Evolutionary conservation across 768 basidiomycete species (phyloP), one percentile per base, ranked within the genome.

Genomic region (Naematelia encephala): DNA sequence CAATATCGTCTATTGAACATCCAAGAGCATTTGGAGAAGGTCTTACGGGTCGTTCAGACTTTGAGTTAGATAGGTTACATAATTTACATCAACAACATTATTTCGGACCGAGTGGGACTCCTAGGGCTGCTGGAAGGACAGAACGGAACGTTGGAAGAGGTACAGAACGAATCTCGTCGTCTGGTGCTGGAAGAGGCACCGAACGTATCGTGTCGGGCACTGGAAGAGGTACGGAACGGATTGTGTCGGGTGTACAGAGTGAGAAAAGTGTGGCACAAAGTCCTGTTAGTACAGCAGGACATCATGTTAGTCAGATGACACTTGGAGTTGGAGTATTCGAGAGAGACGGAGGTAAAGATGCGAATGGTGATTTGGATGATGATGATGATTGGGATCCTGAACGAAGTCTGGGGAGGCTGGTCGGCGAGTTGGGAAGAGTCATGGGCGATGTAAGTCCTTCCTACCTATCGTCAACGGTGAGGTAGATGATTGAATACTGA

Each of bases 291-390:
- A 93, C 91, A 0, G 85, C 84, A 8, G 89, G 86, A 1, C 92
- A 96, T 76, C 92, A 96, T 77, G 91, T 90, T 23, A 90, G 87
- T 63, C 90, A 85, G 1, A 80, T 94, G 53, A 94, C 92, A 0
- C 81, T 96, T 16, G 88, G 83, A 53, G 89, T 90, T 2, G 91
- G 92, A 0, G 82, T 94, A 10, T 86, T 83, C 34, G 81, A 80
- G 1, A 80, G 84, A 2, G 56, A 44, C 16, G 44, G 49, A 67
- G 60, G 61, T 14, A 76, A 50, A 81, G 72, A 79, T 16, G 82
- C 85, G 66, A 70, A 87, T 52, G 88, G 86, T 73, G 87, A 85
- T 27, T 86, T 86, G 42, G 71, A 87, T 51, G 88, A 85, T 71
- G 88, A 86, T 39, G 86, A 86, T 43, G 74, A 75, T 47, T 75